Evolutionary conservation across 306 rosid species (phyloP).

Genomic region (Pyrus betulifolia): DNA sequence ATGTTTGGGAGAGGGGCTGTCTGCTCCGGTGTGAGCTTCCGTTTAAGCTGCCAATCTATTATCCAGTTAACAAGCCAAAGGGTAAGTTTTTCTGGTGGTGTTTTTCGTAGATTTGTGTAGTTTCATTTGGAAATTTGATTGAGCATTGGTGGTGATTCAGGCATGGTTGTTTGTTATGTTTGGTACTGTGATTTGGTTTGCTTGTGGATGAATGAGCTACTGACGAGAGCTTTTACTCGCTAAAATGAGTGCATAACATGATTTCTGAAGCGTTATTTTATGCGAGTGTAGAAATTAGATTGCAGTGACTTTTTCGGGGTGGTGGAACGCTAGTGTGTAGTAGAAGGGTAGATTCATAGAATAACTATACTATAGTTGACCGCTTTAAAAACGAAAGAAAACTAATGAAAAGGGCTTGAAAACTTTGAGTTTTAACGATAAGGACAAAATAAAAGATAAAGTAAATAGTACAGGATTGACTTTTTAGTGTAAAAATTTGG

Average conservation of each 20-base stretch:
- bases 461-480: too few relatives aligned
- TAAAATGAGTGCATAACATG: background rate
- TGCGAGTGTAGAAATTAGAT: background rate
- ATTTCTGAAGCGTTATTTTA: background rate
- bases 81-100: slow-evolving; percentile 32
- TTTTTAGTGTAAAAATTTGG: too few relatives aligned
- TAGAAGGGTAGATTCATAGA: background rate
- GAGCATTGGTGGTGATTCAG: background rate
- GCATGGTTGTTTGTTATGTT: background rate
- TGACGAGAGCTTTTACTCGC: background rate
- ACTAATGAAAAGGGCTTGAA: too few relatives aligned
- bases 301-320: background rate
- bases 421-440: too few relatives aligned
- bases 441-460: too few relatives aligned
- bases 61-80: slow-evolving; percentile 35
- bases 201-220: background rate
- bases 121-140: background rate
- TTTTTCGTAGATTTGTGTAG: background rate
- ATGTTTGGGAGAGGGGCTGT: slow-evolving; percentile 82
- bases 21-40: slow-evolving; percentile 73
- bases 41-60: slow-evolving; percentile 59
- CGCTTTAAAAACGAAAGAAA: background rate
- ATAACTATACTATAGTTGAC: background rate
- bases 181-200: background rate
- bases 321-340: background rate